Base-by-base conservation (phyloP, 164 flowering plant species). In the Magnolia changhungtana region DNA sequence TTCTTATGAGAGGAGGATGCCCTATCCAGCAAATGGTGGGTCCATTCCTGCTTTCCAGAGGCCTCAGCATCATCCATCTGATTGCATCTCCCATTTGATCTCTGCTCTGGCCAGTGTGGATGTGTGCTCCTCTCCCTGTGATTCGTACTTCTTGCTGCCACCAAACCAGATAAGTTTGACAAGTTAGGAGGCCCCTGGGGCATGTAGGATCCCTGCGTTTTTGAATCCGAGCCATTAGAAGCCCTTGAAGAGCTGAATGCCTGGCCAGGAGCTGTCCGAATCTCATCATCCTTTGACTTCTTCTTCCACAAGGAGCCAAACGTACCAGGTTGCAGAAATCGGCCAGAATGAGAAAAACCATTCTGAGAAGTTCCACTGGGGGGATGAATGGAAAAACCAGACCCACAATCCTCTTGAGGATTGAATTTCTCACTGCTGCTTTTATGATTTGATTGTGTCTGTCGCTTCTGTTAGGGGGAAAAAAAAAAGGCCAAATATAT, bases 301-400 rank as follows among this genome's bases (percentile, higher is more conserved):
- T 67, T 72, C 64, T 20, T 73, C 80, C 74, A 51, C 19, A 80
- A 67, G 61, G 81, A 77, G 50, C 79, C 76, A 68, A 78, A 76
- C 18, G 72, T 69, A 66, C 50, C 81, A 10, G 83, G 80, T 20
- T 83, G 82, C 63, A 74, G 63, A 66, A 80, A 74, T 50, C 82
- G 81, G 52, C 85, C 86, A 74, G 84, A 83, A 74, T 79, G 87
- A 50, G 81, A 77, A 75, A 65, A 66, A 58, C 72, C 77, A 78
- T 71, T 79, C 72, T 59, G 78, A 16, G 80, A 68, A 45, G 74
- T 71, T 79, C 84, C 88, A 9, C 85, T 81, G 13, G 83, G 82
- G 31, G 90, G 89, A 75, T 88, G 89, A 70, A 86, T 84, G 19
- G 86, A 82, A 63, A 86, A 86, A 70, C 88, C 88, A 80, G 89